Evolutionary conservation across 257 asterid species (phyloP).

Genomic region (Jaltomata sinuosa): DNA sequence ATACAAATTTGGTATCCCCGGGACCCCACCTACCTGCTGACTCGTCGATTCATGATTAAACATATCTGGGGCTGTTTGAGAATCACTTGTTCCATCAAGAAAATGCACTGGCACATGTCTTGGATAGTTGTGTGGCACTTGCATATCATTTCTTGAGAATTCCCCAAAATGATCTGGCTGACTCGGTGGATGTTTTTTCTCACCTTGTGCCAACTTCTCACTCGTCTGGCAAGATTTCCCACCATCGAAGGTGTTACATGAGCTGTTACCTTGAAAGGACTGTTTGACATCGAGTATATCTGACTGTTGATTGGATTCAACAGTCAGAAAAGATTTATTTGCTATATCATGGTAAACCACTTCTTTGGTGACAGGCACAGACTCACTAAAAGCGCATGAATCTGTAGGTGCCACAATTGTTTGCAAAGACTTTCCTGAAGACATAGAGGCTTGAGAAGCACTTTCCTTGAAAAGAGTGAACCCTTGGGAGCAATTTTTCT

Average conservation of each 20-base stretch:
- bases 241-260: slow-evolving; percentile 20
- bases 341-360: slow-evolving; percentile 31
- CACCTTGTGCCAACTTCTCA: slow-evolving; percentile 26
- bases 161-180: slow-evolving; percentile 30
- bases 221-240: slow-evolving; percentile 22
- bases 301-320: slow-evolving; percentile 28
- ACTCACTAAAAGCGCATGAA: slow-evolving; percentile 41
- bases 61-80: slow-evolving; percentile 22
- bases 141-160: slow-evolving; percentile 26
- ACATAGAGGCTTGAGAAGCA: slow-evolving; percentile 27
- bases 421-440: slow-evolving; percentile 18
- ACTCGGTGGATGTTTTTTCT: slow-evolving; percentile 23
- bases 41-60: slow-evolving; percentile 27
- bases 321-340: slow-evolving; percentile 43
- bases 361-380: slow-evolving; percentile 35
- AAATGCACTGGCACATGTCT: slow-evolving; percentile 82
- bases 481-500: slow-evolving; percentile 32
- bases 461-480: slow-evolving; percentile 28
- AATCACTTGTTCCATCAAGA: slow-evolving; percentile 60
- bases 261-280: slow-evolving; percentile 27
- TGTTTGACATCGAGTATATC: slow-evolving; percentile 27
- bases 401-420: slow-evolving; percentile 24
- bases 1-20: slow-evolving; percentile 30
- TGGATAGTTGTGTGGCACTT: slow-evolving; percentile 45
- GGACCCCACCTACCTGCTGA: slow-evolving; percentile 37